These are phyloP conservation scores for Discostella pseudostelligera DNA, from an alignment of 108 stramenopile genomes.

Conservation along the genomic window DNA sequence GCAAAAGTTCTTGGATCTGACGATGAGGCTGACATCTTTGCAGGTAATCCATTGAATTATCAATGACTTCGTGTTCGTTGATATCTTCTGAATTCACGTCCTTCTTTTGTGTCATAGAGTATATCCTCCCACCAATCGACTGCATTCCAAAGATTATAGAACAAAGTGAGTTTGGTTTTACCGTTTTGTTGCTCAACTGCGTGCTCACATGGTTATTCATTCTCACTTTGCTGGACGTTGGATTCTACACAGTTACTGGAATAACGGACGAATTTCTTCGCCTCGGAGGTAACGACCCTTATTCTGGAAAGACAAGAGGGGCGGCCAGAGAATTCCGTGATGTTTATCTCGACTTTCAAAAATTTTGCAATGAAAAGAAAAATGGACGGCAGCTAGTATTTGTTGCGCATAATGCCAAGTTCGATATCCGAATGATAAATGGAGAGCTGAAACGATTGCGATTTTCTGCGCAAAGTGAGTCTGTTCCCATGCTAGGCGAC, in stretches of 20 bases:
- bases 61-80: background rate
- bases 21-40: slow-evolving; percentile 25
- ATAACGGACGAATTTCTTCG: slow-evolving; percentile 39
- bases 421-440: slow-evolving; percentile 36
- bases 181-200: too few relatives aligned
- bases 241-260: slow-evolving; percentile 23
- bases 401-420: slow-evolving; percentile 35
- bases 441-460: slow-evolving; percentile 33
- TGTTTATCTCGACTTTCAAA: slow-evolving; percentile 24
- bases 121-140: slow-evolving; percentile 38
- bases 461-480: slow-evolving; percentile 1
- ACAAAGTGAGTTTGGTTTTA: background rate
- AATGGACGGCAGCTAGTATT: slow-evolving; percentile 15
- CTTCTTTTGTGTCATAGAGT: slow-evolving; percentile 10
- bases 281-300: slow-evolving; percentile 20
- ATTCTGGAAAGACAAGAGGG: slow-evolving; percentile 8
- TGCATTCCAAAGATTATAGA: slow-evolving; percentile 25
- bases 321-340: slow-evolving; percentile 20
- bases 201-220: too few relatives aligned
- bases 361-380: slow-evolving; percentile 22
- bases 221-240: too few relatives aligned
- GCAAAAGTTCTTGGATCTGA: slow-evolving; percentile 37
- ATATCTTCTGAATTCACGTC: background rate
- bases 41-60: slow-evolving; percentile 3
- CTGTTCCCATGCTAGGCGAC: slow-evolving; percentile 14